Evolutionary conservation across 2,329 filamentous ascomycete species (phyloP), one percentile per base, ranked within the genome.

Genomic region (Xylariaceae sp.): DNA sequence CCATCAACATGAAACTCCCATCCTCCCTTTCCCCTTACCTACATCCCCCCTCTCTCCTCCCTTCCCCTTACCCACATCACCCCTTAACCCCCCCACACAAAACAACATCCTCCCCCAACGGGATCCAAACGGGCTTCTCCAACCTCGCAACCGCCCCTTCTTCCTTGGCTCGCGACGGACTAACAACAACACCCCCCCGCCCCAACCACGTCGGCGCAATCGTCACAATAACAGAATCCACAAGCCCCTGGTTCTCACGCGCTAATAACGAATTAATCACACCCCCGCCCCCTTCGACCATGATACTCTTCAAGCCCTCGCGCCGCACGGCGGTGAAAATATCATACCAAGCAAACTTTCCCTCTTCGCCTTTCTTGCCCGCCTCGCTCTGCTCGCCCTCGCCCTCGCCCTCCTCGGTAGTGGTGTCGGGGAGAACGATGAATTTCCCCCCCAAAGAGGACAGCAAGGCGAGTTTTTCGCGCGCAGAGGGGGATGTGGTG

Each of bases 171-270:
- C 84, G 79, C 17, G 83, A 78, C 1, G 92, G 93, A 51, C 85
- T 87, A 2, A 96, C 90, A 9, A 86, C 80, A 8, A 97, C 89
- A 6, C 91, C 91, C 2, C 89, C 90, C 61, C 83, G 80, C 1
- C 93, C 93, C n/a, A 97, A 79, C 84, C 91, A 97, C 0, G 86
- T 90, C 7, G 93, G 93, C 2, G 93, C 92, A 68, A 97, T 86
- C 0, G 93, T 97, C 59, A 97, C 81, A 67, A 97, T 88, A 53
- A 96, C 86, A 1, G 88, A 88, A 69, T 90, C 82, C 48, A 96
- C 79, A 7, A 92, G 76, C n/a, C 72, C 67, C 13, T 83, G 77
- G 67, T 86, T 84, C 34, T 77, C 76, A 2, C 82, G 23, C 23
- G 23, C 78, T 45, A 97, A 78, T 15, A 97, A 75, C 44, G 88